A percentile compares a stretch with the other conserved stretches of the same genome.
These are phyloP conservation scores for Prinsepia uniflora DNA, from an alignment of 306 rosid species.

Conservation along the genomic window DNA sequence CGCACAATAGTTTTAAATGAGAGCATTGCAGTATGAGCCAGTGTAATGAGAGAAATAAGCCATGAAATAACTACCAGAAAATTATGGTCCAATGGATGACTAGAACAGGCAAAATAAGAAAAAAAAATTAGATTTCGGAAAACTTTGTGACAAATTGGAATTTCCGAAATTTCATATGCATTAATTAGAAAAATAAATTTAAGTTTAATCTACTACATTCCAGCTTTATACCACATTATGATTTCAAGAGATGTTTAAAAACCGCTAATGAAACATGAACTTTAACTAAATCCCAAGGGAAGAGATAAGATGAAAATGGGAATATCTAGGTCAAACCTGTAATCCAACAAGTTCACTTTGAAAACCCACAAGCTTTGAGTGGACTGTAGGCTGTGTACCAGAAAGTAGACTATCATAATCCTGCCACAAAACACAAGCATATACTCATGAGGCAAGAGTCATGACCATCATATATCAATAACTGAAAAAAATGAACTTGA, in stretches of 20 bases:
- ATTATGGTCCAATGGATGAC: background rate
- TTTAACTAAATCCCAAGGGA: background rate
- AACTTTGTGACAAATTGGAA: background rate
- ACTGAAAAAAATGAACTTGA: background rate
- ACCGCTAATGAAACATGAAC: background rate
- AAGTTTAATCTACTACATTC: background rate
- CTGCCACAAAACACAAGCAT: constrained; percentile 46
- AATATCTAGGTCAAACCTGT: constrained; percentile 53
- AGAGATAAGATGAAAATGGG: constrained; percentile 6
- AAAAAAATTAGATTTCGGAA: background rate
- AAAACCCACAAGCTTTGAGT: constrained; percentile 65
- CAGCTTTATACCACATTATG: background rate
- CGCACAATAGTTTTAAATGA: background rate
- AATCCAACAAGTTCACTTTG: constrained; percentile 60
- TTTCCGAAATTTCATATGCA: background rate
- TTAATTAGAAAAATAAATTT: background rate
- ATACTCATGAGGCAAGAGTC: background rate
- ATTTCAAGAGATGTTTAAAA: background rate
- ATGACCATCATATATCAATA: background rate
- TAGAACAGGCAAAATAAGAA: constrained; percentile 8
- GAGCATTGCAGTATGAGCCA: constrained; percentile 7
- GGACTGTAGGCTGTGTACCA: constrained; percentile 54
- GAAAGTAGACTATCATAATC: constrained; percentile 78
- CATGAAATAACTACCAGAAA: background rate
- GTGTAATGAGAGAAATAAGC: background rate